Evolutionary conservation across 2,329 filamentous ascomycete species (phyloP).

Genomic region (Trichophyton verrucosum): DNA sequence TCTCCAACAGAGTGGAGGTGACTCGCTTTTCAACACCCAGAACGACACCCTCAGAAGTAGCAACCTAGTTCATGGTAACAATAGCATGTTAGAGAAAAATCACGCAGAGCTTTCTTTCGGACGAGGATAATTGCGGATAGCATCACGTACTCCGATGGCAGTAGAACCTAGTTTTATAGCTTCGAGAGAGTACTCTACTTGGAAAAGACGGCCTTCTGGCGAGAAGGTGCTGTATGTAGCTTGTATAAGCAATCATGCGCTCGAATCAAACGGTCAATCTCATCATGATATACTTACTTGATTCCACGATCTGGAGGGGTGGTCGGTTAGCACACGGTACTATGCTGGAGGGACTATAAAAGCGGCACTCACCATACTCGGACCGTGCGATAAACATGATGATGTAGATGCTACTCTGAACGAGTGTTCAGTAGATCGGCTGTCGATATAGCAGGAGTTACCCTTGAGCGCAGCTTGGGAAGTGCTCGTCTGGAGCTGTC

Average conservation of each 20-base stretch:
- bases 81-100: conserved; percentile 1
- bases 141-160: conserved; percentile 66
- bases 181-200: conserved; percentile 99
- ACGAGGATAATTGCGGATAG: not conserved
- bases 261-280: conserved; percentile 7
- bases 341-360: conserved; percentile 11
- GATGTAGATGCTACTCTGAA: conserved; percentile 16
- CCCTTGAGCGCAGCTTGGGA: not conserved
- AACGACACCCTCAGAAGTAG: conserved; percentile 87
- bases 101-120: not conserved
- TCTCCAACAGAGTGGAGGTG: conserved; percentile 92
- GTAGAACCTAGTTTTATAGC: conserved; percentile 99
- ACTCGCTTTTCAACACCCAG: conserved; percentile 98
- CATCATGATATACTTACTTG: conserved; percentile 53
- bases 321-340: conserved; percentile 8
- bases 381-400: conserved; percentile 99
- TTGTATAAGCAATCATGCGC: conserved; percentile 16
- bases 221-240: conserved; percentile 72
- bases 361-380: conserved; percentile 75
- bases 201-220: conserved; percentile 97
- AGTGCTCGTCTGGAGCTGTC: conserved; percentile 7
- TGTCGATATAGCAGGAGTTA: not conserved
- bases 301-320: conserved; percentile 71
- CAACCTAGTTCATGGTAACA: conserved; percentile 42
- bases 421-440: not conserved